A percentile compares a stretch with the other conserved stretches of the same genome.
Evolutionary conservation across 2,329 filamentous ascomycete genomes (phyloP).

Genomic region (Penicillium expansum): DNA sequence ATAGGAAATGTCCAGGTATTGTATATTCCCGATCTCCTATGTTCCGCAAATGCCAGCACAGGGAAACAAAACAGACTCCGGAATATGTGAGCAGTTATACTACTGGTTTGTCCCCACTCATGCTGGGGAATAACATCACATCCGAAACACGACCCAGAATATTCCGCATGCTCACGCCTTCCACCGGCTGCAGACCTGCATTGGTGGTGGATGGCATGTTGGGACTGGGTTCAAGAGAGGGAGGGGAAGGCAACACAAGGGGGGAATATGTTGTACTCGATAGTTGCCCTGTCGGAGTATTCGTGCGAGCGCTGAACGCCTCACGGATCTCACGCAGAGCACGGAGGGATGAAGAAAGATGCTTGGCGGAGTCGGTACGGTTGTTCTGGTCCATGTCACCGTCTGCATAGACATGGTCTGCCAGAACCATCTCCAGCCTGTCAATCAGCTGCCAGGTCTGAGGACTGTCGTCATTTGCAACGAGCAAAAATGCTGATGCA

Average conservation of each 20-base stretch:
- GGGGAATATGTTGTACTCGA: constrained; percentile 10
- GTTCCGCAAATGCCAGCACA: neutral
- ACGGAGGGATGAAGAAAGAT: constrained; percentile 33
- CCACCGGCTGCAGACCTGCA: constrained; percentile 7
- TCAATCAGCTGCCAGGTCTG: constrained; percentile 30
- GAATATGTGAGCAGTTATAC: neutral
- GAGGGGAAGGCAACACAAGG: constrained; percentile 16
- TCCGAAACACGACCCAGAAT: constrained; percentile 36
- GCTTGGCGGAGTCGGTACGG: constrained; percentile 36
- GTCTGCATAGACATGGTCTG: constrained; percentile 33
- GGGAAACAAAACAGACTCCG: neutral
- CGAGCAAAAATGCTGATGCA: constrained; percentile 42
- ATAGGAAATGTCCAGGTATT: neutral
- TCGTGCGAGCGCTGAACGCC: constrained; percentile 24
- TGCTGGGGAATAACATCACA: constrained; percentile 37
- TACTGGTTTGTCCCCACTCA: constrained; percentile 18
- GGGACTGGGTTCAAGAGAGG: constrained; percentile 11
- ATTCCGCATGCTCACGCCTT: constrained; percentile 30
- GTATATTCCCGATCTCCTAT: neutral
- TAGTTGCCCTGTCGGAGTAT: neutral
- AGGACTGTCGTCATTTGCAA: constrained; percentile 29
- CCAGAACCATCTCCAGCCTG: constrained; percentile 29
- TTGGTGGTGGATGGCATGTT: neutral
- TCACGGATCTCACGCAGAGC: constrained; percentile 34
- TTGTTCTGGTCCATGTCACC: constrained; percentile 22